Evolutionary conservation across 306 rosid species (phyloP).

Genomic region (Prunus kanzakura): DNA sequence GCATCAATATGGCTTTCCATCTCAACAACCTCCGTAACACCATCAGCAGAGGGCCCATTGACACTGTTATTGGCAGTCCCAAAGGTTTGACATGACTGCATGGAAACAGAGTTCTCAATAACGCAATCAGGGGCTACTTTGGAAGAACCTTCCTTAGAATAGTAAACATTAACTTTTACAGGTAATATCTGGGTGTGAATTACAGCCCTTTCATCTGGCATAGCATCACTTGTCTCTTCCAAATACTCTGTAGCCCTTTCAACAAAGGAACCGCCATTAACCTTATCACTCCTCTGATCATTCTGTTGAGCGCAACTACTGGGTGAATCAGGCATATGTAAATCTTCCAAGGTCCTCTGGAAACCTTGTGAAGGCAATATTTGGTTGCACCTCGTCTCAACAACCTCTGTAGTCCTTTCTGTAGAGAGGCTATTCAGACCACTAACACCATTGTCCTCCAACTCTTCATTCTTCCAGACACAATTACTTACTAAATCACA

Average conservation of each 20-base stretch:
- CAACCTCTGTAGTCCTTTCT: conserved; percentile 37
- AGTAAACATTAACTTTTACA: conserved; percentile 31
- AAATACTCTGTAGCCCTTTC: conserved; percentile 9
- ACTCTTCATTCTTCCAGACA: conserved; percentile 31
- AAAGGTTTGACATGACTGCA: conserved; percentile 39
- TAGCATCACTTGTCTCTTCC: conserved; percentile 21
- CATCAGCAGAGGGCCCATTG: conserved; percentile 30
- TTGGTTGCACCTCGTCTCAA: conserved; percentile 34
- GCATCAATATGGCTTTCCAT: conserved; percentile 30
- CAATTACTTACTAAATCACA: conserved; percentile 26
- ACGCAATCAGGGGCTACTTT: conserved; percentile 26
- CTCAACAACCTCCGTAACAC: conserved; percentile 29
- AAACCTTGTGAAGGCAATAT: conserved; percentile 32
- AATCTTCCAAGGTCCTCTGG: conserved; percentile 30
- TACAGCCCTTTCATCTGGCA: conserved; percentile 22
- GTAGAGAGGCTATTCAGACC: conserved; percentile 29
- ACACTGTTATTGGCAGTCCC: conserved; percentile 8
- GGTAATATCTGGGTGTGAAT: conserved; percentile 24
- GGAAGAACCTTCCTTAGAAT: conserved; percentile 35
- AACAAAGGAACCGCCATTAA: conserved; percentile 10
- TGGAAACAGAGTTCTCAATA: conserved; percentile 34
- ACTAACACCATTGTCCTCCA: conserved; percentile 31
- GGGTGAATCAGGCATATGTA: conserved; percentile 39
- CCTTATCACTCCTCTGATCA: conserved; percentile 30
- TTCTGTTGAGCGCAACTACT: conserved; percentile 25